phyloP scores from a whole-genome alignment of 1,139 yeast genomes.

The Eremothecium sinecaudum region DNA sequence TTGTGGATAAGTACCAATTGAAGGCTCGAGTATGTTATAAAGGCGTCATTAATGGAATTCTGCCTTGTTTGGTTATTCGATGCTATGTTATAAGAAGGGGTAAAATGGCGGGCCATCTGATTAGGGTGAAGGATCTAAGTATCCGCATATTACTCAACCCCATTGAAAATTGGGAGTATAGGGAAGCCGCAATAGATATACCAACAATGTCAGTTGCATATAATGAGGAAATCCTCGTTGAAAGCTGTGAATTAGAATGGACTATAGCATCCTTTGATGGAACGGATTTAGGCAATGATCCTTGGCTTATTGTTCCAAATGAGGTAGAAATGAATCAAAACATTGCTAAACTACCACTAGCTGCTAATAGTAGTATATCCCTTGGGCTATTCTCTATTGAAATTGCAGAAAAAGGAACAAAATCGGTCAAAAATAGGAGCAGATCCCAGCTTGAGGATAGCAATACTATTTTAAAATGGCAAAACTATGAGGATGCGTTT shows the following conservation, averaged over 20 bases:
- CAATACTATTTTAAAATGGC: conserved; percentile 1
- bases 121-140: conserved; percentile 7
- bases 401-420: neutral
- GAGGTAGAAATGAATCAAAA: conserved; percentile 3
- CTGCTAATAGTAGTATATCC: conserved; percentile 2
- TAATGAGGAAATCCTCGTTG: conserved; percentile 7
- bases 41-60: neutral
- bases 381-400: conserved; percentile 9
- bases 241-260: conserved; percentile 6
- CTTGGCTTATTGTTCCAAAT: conserved; percentile 9
- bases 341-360: neutral
- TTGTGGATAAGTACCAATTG: conserved; percentile 1
- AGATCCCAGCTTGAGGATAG: neutral
- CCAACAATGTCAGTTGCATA: conserved; percentile 5
- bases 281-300: conserved; percentile 5
- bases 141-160: conserved; percentile 3
- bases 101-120: conserved; percentile 3
- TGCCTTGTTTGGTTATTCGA: conserved; percentile 2
- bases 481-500: conserved; percentile 5
- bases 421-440: neutral
- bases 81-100: conserved; percentile 8
- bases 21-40: conserved; percentile 4
- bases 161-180: conserved; percentile 3
- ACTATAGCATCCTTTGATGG: conserved; percentile 2
- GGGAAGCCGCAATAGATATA: neutral